Base-by-base conservation (phyloP, 1,139 yeast species). In the Lodderomyces margitis region DNA sequence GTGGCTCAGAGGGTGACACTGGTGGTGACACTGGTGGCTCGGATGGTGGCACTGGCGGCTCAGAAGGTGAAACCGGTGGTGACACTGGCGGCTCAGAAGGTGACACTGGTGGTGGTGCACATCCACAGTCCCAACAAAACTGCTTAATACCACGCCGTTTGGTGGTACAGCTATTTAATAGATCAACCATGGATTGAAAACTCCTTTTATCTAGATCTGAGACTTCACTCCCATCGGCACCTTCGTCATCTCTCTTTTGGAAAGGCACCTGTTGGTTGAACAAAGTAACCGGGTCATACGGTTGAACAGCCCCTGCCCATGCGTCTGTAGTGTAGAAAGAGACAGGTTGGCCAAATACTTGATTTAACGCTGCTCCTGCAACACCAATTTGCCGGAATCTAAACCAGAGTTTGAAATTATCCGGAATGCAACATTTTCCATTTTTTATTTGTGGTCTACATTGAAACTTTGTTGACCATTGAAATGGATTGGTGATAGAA, bases 301-400 rank as follows among this genome's bases (percentile, higher is more conserved):
- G 34, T 28, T 19, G 32, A 16, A 39, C 4, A 14, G 31, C 28
- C 21, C 34, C 34, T 12, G 37, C 23, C 25, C 32, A 11, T 5
- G 43, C 36, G 15, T 37, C 30, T 12, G 40, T 34, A 34, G 37
- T 44, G 36, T 41, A 40, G 17, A 16, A n/a, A 9, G 37, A 20
- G 15, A 19, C 12, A 11, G 23, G 32, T 21, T 28, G 9, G 19
- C 44, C 47, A 21, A 44, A 42, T 16, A 37, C 14, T 32, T 44
- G 30, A 31, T 32, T 25, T 10, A 44, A 24, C 43, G 89, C 38
- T 10, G 27, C 38, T 20, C 69, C 73, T 51, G 83, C 89, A 43
- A 83, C 75, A 1, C 88, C 89, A 6, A 43, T 39, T 36, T 36
- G 34, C 7, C n/a, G 66, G 23, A 69, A 73, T 51, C 83, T 89